These are phyloP conservation scores for Leucosporidium scottii DNA, from an alignment of 768 basidiomycete species.

Conservation along the genomic window DNA sequence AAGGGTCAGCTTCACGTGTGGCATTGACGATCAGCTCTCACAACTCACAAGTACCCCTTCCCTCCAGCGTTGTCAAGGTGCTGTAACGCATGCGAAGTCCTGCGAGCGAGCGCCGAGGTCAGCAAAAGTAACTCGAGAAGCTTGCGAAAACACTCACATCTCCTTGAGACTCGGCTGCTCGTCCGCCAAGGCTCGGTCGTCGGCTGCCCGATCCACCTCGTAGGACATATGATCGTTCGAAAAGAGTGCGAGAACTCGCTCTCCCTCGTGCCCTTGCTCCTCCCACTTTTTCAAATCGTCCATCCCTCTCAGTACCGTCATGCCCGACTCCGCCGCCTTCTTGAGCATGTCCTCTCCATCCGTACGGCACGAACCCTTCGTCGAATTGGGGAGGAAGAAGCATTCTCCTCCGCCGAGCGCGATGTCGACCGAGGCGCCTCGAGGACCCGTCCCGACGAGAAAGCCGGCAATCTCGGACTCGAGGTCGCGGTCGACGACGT, in stretches of 20 bases:
- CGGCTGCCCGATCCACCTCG: slow-evolving; percentile 36
- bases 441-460: slow-evolving; percentile 33
- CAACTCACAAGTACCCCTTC: slow-evolving; percentile 36
- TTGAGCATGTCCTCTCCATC: slow-evolving; percentile 34
- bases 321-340: slow-evolving; percentile 12
- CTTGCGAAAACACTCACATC: slow-evolving; percentile 22
- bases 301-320: slow-evolving; percentile 30
- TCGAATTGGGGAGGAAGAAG: slow-evolving; percentile 34
- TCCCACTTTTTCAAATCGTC: slow-evolving; percentile 20
- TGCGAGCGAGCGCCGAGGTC: neutral
- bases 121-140: neutral
- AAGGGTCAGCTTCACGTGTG: too few relatives aligned
- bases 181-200: neutral
- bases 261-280: slow-evolving; percentile 14
- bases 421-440: slow-evolving; percentile 35
- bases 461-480: slow-evolving; percentile 24
- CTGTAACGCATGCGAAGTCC: slow-evolving; percentile 33
- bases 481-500: slow-evolving; percentile 34
- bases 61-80: slow-evolving; percentile 19
- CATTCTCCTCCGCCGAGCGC: slow-evolving; percentile 38
- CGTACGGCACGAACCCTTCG: slow-evolving; percentile 30
- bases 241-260: slow-evolving; percentile 34
- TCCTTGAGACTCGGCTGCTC: slow-evolving; percentile 36
- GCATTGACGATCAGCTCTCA: too few relatives aligned
- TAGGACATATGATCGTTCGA: slow-evolving; percentile 36